Evolutionary conservation across 169 alveolate species (phyloP).

Genomic region (Cyclospora cayetanensis): DNA sequence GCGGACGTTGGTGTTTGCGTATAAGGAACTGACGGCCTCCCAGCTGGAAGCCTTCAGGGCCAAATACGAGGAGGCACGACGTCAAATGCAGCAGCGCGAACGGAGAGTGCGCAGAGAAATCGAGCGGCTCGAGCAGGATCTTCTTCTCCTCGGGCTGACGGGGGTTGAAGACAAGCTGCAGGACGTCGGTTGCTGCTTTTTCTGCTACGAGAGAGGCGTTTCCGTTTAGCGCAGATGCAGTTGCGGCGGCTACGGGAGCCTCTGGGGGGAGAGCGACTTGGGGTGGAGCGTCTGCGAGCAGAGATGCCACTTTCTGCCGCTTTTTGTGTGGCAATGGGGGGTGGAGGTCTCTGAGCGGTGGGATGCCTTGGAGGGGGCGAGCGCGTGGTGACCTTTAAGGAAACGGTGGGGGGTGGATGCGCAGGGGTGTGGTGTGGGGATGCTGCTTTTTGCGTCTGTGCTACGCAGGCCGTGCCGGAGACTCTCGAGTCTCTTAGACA

Average conservation of each 20-base stretch:
- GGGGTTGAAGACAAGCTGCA: conserved; percentile 98
- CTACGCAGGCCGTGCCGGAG: conserved; percentile 91
- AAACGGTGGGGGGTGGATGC: too few species aligned
- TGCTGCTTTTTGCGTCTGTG: not conserved
- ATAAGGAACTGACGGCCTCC: conserved; percentile 88
- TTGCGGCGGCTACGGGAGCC: not conserved
- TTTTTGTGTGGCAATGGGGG: too few species aligned
- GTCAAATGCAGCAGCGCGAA: conserved; percentile 78
- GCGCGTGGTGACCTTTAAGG: too few species aligned
- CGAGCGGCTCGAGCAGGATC: conserved; percentile 83
- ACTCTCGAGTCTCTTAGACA: conserved; percentile 94
- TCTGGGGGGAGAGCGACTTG: not conserved
- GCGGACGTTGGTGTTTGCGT: conserved; percentile 95
- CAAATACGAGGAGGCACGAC: conserved; percentile 75
- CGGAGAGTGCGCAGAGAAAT: conserved; percentile 75
- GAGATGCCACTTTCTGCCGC: not conserved
- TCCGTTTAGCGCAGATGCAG: not conserved
- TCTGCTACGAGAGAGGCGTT: not conserved
- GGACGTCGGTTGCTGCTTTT: conserved; percentile 34
- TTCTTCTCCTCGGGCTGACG: conserved; percentile 93
- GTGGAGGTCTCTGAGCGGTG: too few species aligned
- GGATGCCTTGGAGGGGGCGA: too few species aligned
- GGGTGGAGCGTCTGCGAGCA: not conserved
- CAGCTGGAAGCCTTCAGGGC: conserved; percentile 78
- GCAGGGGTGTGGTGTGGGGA: not conserved